phyloP scores from a whole-genome alignment of 208 protist species.

The Polymyxa betae region DNA sequence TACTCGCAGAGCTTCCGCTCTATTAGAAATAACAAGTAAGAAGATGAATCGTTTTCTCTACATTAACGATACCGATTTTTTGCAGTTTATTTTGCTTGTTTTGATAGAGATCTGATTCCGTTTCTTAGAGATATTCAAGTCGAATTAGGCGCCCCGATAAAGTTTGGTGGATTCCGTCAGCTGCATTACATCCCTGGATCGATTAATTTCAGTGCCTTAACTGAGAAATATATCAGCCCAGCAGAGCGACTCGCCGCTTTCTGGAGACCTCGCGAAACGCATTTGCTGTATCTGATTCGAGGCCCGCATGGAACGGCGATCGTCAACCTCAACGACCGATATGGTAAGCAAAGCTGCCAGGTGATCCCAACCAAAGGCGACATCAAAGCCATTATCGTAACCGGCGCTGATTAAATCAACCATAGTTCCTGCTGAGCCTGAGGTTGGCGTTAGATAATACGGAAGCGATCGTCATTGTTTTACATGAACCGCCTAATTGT shows the following conservation, averaged over 20 bases:
- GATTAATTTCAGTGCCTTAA: background rate
- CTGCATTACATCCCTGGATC: background rate
- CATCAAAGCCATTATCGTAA: too few species aligned
- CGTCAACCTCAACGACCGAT: background rate
- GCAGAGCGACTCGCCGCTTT: background rate
- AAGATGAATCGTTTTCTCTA: too few species aligned
- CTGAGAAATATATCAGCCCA: background rate
- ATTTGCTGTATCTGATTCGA: background rate
- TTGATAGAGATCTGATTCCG: background rate
- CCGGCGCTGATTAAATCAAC: too few species aligned
- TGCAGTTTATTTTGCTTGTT: background rate
- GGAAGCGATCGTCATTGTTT: too few species aligned
- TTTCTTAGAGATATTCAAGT: background rate
- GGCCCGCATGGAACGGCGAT: background rate
- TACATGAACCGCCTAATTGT: too few species aligned
- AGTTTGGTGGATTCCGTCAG: background rate
- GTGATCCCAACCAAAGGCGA: background rate
- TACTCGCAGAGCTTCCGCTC: background rate
- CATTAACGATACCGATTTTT: too few species aligned
- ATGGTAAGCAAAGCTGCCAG: background rate
- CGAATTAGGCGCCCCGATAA: background rate
- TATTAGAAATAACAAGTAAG: background rate
- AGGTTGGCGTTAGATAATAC: too few species aligned
- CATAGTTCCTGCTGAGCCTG: too few species aligned
- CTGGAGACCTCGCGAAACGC: background rate